phyloP scores from a whole-genome alignment of 2,329 filamentous ascomycete species.

The Sordariomycetes sp. region DNA sequence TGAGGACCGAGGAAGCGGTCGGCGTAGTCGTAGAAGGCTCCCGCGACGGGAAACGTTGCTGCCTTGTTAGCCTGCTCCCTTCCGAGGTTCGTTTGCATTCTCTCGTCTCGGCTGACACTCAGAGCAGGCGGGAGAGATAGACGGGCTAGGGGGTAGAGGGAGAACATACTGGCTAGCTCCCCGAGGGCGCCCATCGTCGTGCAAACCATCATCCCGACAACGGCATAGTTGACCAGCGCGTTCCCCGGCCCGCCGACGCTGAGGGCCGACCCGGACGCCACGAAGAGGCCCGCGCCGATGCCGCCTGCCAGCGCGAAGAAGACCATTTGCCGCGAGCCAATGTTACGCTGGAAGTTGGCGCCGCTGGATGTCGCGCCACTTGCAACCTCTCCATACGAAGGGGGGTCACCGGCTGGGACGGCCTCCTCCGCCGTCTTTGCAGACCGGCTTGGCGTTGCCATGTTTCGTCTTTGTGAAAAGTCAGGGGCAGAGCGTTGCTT shows the following conservation, averaged over 20 bases:
- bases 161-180: constrained; percentile 13
- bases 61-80: constrained; percentile 1
- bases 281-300: constrained; percentile 21
- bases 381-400: too few species aligned
- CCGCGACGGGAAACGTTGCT: constrained; percentile 18
- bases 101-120: not conserved
- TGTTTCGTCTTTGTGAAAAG: too few species aligned
- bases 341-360: constrained; percentile 11
- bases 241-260: constrained; percentile 16
- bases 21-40: constrained; percentile 24
- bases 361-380: not conserved
- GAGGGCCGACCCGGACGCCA: constrained; percentile 17
- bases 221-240: constrained; percentile 16
- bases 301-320: constrained; percentile 20
- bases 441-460: too few species aligned
- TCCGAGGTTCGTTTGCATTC: not conserved
- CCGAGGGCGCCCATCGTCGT: constrained; percentile 15
- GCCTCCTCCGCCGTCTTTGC: too few species aligned
- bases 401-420: too few species aligned
- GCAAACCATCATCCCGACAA: constrained; percentile 18
- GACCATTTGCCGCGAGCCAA: constrained; percentile 19
- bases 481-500: too few species aligned
- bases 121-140: not conserved
- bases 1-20: constrained; percentile 20
- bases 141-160: not conserved